phyloP scores from a whole-genome alignment of 805 yeast genomes.

The Starmerella vaccinii region DNA sequence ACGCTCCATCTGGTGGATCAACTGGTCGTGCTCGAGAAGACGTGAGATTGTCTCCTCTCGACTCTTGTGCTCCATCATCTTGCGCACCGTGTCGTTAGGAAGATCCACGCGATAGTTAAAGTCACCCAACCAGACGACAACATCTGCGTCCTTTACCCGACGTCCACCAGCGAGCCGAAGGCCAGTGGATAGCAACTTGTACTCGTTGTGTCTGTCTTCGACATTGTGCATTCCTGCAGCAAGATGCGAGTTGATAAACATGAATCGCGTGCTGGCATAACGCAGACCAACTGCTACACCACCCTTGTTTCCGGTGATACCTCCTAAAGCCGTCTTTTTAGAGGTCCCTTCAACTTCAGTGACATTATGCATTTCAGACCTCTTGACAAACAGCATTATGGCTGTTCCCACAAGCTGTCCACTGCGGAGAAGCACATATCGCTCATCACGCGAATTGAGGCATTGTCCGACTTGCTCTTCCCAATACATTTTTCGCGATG shows the following conservation, averaged over 20 bases:
- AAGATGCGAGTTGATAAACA: conserved; percentile 79
- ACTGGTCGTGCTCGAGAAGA: conserved; percentile 65
- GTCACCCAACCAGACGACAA: conserved; percentile 90
- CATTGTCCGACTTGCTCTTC: conserved; percentile 54
- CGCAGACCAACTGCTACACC: conserved; percentile 87
- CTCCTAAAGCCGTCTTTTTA: conserved; percentile 92
- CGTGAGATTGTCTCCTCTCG: conserved; percentile 18
- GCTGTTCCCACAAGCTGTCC: conserved; percentile 90
- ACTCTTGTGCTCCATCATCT: conserved; percentile 36
- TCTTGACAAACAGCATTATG: conserved; percentile 57
- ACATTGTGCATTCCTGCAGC: conserved; percentile 84
- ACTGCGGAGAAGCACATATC: conserved; percentile 60
- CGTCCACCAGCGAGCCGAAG: conserved; percentile 69
- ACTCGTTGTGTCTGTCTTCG: conserved; percentile 80
- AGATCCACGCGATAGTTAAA: conserved; percentile 70
- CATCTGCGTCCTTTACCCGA: conserved; percentile 71
- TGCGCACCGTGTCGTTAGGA: conserved; percentile 64
- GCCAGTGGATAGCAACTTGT: conserved; percentile 61
- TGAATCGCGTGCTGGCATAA: conserved; percentile 68
- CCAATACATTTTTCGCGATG: conserved; percentile 71
- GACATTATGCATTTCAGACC: conserved; percentile 46
- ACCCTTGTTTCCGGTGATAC: conserved; percentile 95
- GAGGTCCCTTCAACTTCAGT: conserved; percentile 89
- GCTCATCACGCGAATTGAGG: conserved; percentile 43
- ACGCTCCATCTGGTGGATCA: conserved; percentile 59